Evolutionary conservation across 1,139 yeast species (phyloP).

Genomic region (Pichia sp.): DNA sequence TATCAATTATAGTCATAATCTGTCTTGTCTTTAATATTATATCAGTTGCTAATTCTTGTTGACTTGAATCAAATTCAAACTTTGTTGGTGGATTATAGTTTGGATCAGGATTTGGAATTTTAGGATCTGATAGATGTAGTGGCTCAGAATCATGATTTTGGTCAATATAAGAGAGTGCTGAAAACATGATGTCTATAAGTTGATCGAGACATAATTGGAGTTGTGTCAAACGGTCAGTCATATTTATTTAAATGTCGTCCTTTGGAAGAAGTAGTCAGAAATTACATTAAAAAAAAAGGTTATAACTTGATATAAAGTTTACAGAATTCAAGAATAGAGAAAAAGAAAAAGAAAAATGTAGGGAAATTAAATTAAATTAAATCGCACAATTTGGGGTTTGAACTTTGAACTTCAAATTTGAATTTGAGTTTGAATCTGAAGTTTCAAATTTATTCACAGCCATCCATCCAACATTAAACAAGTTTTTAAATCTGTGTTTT

Average conservation of each 20-base stretch:
- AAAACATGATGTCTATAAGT: conserved; percentile 85
- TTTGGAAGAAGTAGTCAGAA: too few relatives aligned
- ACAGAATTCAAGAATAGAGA: too few relatives aligned
- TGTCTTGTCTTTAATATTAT: conserved; percentile 82
- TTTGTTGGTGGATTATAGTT: conserved; percentile 38
- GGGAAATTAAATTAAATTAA: too few relatives aligned
- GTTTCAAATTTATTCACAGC: too few relatives aligned
- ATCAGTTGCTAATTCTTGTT: conserved; percentile 75
- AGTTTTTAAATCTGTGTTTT: too few relatives aligned
- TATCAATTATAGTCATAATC: conserved; percentile 76
- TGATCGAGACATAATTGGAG: conserved; percentile 81
- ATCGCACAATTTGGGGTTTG: too few relatives aligned
- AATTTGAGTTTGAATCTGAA: too few relatives aligned
- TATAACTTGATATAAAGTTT: too few relatives aligned
- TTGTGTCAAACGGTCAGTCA: conserved; percentile 88
- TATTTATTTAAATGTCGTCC: conserved; percentile 18
- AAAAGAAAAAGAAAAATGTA: too few relatives aligned
- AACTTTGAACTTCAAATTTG: too few relatives aligned
- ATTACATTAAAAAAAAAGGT: too few relatives aligned
- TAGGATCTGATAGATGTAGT: conserved; percentile 40
- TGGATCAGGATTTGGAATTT: conserved; percentile 52
- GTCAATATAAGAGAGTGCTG: conserved; percentile 82
- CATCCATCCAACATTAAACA: too few relatives aligned
- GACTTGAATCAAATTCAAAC: conserved; percentile 50
- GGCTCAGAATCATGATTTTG: conserved; percentile 58